phyloP scores from a whole-genome alignment of 345 rosid genomes.

The Eucalyptus dawsonii region DNA sequence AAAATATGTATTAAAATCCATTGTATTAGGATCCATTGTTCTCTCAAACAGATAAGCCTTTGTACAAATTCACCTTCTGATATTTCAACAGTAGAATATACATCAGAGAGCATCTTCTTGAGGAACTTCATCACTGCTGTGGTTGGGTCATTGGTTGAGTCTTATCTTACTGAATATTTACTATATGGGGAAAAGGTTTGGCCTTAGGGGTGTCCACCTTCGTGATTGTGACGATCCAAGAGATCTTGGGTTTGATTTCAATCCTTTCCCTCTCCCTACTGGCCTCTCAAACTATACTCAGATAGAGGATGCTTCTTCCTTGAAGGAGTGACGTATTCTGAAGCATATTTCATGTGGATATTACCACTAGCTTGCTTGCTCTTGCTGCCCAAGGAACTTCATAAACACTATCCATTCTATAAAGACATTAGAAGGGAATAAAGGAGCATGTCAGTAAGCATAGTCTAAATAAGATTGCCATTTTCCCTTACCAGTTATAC shows the following conservation, averaged over 20 bases:
- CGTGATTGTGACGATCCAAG: background rate
- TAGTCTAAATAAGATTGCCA: background rate
- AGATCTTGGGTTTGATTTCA: background rate
- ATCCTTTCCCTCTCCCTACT: background rate
- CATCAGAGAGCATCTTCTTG: background rate
- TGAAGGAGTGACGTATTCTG: background rate
- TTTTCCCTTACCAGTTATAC: background rate
- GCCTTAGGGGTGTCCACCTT: background rate
- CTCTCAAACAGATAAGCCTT: background rate
- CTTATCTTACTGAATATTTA: background rate
- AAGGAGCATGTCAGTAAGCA: background rate
- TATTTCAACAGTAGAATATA: background rate
- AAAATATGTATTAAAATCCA: background rate
- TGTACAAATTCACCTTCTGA: background rate
- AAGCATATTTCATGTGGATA: background rate
- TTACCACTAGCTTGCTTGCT: background rate
- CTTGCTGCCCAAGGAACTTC: background rate
- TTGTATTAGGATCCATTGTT: background rate
- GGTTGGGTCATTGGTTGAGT: background rate
- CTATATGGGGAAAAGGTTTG: background rate
- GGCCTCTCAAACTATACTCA: background rate
- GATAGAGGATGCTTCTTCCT: background rate
- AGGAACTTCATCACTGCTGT: background rate
- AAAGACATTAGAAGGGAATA: background rate
- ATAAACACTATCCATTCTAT: background rate